These are phyloP conservation scores for Rhizomucor pusillus DNA, from an alignment of 371 early-diverging fungal species.

Conservation along the genomic window DNA sequence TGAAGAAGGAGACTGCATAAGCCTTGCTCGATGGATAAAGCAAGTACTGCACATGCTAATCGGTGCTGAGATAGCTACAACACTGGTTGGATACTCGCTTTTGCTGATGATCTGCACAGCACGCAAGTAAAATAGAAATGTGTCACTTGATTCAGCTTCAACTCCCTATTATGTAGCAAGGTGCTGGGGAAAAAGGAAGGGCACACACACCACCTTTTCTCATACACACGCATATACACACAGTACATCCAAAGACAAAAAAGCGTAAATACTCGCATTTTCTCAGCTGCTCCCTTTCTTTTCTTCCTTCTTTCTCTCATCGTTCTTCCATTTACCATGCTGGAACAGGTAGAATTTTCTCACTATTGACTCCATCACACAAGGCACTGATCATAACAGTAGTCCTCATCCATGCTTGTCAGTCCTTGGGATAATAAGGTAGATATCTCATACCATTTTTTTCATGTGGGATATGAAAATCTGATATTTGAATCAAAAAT, in stretches of 20 bases:
- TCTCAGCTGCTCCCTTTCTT: neutral
- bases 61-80: too few species aligned
- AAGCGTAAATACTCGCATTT: neutral
- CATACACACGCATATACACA: neutral
- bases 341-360: slow-evolving; percentile 15
- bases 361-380: neutral
- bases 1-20: too few species aligned
- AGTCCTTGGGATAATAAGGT: slow-evolving; percentile 21
- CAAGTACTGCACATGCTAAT: too few species aligned
- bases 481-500: neutral
- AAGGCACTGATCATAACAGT: slow-evolving; percentile 3
- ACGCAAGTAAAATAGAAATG: neutral
- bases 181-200: neutral
- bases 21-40: too few species aligned
- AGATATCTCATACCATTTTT: neutral
- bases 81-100: too few species aligned
- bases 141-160: neutral
- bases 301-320: slow-evolving; percentile 3
- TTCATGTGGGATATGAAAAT: neutral
- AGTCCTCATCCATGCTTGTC: slow-evolving; percentile 8
- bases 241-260: neutral
- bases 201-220: neutral
- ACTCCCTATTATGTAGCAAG: neutral
- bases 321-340: slow-evolving; percentile 8
- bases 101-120: too few species aligned